These are phyloP conservation scores for Neoscytalidium dimidiatum DNA, from an alignment of 2,329 filamentous ascomycete genomes.

Conservation along the genomic window DNA sequence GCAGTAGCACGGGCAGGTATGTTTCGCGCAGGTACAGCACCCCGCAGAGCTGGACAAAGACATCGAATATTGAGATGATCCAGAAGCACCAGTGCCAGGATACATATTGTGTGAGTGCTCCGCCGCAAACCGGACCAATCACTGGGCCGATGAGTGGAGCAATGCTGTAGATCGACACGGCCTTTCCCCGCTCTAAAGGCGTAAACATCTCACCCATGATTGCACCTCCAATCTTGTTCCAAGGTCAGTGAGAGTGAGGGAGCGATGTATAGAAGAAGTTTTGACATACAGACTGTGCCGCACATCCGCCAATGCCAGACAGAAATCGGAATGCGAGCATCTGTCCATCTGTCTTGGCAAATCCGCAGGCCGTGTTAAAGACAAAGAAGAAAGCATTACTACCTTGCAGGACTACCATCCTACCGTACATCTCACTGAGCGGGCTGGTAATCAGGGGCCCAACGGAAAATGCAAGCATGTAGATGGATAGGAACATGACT, in stretches of 20 bases:
- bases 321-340: constrained; percentile 62
- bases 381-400: constrained; percentile 57
- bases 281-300: constrained; percentile 51
- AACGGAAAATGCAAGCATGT: constrained; percentile 20
- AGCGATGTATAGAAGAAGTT: not conserved
- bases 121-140: constrained; percentile 59
- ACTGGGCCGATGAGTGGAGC: constrained; percentile 65
- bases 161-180: constrained; percentile 63
- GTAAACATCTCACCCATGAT: constrained; percentile 23
- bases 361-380: constrained; percentile 63
- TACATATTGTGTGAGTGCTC: constrained; percentile 68
- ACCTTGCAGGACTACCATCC: constrained; percentile 56
- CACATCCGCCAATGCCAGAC: constrained; percentile 60
- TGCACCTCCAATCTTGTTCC: constrained; percentile 63
- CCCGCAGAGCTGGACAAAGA: constrained; percentile 60
- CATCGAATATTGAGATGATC: constrained; percentile 63
- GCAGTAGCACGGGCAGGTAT: constrained; percentile 47
- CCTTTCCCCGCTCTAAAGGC: constrained; percentile 55
- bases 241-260: constrained; percentile 33
- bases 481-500: constrained; percentile 26
- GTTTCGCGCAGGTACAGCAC: constrained; percentile 62
- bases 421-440: constrained; percentile 46
- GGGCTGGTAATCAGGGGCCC: constrained; percentile 36
- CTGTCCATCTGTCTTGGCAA: constrained; percentile 53
- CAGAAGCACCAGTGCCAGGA: constrained; percentile 73